Percentiles rank a stretch among this genome's conserved stretches.
Evolutionary conservation across 169 alveolate genomes (phyloP).

Genomic region (Amoebophrya sp.): DNA sequence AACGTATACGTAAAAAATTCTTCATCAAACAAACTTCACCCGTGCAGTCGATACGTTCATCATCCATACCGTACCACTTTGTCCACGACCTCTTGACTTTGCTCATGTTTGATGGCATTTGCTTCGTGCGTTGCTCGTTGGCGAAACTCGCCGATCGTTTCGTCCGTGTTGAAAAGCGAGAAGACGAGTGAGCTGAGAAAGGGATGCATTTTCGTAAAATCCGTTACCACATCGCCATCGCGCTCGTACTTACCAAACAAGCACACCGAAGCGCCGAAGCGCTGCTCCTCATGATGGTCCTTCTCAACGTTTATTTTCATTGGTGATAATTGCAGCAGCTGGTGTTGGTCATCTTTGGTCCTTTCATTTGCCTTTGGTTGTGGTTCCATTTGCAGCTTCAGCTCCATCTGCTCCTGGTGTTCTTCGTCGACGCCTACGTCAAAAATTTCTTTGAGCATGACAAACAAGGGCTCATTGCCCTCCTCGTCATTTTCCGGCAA

Average conservation of each 20-base stretch:
- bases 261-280: not conserved
- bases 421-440: not conserved
- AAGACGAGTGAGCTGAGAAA: not conserved
- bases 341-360: not conserved
- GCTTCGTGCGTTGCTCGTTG: not conserved
- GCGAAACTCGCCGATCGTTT: not conserved
- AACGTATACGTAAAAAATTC: too few relatives aligned
- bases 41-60: too few relatives aligned
- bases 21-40: too few relatives aligned
- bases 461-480: not conserved
- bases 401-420: too few relatives aligned
- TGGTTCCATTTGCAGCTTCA: too few relatives aligned
- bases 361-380: not conserved
- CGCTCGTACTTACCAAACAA: not conserved
- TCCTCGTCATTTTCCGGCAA: not conserved
- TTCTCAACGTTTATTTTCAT: too few relatives aligned
- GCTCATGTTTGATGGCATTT: not conserved
- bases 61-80: too few relatives aligned
- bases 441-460: not conserved
- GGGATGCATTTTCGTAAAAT: slow-evolving; percentile 5
- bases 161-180: not conserved
- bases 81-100: not conserved
- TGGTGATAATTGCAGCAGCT: too few relatives aligned
- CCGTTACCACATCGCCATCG: not conserved
- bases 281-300: too few relatives aligned